A percentile compares a stretch with the other conserved stretches of the same genome.
Conservation (phyloP, 2,329 filamentous ascomycete species). For the Botrytis porri region DNA sequence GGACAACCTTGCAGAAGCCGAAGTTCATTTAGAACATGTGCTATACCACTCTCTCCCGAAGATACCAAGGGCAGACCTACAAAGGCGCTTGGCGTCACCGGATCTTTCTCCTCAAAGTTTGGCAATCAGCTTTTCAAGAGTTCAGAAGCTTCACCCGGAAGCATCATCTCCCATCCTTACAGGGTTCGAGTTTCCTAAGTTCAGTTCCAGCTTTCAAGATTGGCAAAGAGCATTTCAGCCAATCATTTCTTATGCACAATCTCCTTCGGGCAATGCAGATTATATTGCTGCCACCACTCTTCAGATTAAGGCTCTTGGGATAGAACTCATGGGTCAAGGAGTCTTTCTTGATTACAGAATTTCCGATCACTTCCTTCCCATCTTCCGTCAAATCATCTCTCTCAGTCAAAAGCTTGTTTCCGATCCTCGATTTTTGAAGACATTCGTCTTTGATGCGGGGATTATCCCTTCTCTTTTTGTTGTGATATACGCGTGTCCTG, state of each 20-base stretch:
- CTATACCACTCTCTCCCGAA: constrained; percentile 17
- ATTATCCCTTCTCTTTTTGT: constrained; percentile 29
- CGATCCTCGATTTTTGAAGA: constrained; percentile 25
- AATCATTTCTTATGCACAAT: constrained; percentile 18
- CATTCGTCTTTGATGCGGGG: constrained; percentile 30
- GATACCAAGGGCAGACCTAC: constrained; percentile 16
- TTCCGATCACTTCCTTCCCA: constrained; percentile 15
- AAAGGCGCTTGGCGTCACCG: constrained; percentile 17
- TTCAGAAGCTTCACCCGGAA: constrained; percentile 17
- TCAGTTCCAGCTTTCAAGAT: constrained; percentile 22
- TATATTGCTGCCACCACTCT: constrained; percentile 27
- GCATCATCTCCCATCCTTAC: constrained; percentile 16
- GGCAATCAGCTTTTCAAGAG: constrained; percentile 17
- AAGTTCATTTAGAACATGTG: constrained; percentile 14
- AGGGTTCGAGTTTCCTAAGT: constrained; percentile 16
- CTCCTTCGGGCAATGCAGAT: constrained; percentile 12
- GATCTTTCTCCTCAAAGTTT: constrained; percentile 19
- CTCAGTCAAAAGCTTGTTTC: constrained; percentile 20
- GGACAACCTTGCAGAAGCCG: constrained; percentile 14
- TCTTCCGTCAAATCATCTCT: constrained; percentile 25
- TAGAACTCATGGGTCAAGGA: constrained; percentile 22
- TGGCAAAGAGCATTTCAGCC: constrained; percentile 28
- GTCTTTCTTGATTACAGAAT: constrained; percentile 13
- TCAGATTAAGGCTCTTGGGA: constrained; percentile 21
- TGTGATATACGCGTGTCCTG: constrained; percentile 23